Evolutionary conservation across 257 asterid species (phyloP).

Genomic region (Solanum dulcamara): DNA sequence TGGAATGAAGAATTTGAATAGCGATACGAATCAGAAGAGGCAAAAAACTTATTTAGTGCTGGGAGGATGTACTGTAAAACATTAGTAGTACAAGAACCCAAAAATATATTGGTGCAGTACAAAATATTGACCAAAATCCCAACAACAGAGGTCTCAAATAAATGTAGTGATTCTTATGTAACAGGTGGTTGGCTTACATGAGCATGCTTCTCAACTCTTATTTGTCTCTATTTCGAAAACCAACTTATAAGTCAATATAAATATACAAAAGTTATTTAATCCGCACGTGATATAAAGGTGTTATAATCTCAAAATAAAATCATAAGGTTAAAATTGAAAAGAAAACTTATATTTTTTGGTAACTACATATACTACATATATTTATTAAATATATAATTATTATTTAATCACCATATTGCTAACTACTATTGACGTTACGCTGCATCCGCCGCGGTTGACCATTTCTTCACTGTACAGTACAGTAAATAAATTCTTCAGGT

Average conservation of each 20-base stretch:
- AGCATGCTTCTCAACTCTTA: neutral
- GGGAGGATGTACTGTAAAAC: neutral
- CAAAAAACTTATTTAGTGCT: neutral
- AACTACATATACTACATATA: too few relatives aligned
- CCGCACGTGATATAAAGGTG: too few relatives aligned
- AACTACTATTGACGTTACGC: neutral
- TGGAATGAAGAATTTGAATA: neutral
- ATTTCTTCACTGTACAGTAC: neutral
- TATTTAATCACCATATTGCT: neutral
- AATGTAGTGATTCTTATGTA: neutral
- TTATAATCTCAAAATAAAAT: too few relatives aligned
- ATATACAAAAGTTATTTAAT: neutral
- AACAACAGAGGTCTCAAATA: neutral
- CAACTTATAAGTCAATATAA: neutral
- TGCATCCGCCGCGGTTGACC: neutral
- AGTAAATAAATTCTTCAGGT: neutral
- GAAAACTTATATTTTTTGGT: too few relatives aligned
- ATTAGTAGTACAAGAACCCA: neutral
- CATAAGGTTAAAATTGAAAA: too few relatives aligned
- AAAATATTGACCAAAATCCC: neutral
- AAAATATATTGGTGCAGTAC: neutral
- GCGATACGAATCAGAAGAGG: neutral
- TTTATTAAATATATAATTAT: too few relatives aligned
- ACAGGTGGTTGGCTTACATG: neutral
- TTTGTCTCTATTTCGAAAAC: neutral